These are phyloP conservation scores for Yamadazyma friedrichii DNA, from an alignment of 1,139 yeast genomes.

Conservation along the genomic window DNA sequence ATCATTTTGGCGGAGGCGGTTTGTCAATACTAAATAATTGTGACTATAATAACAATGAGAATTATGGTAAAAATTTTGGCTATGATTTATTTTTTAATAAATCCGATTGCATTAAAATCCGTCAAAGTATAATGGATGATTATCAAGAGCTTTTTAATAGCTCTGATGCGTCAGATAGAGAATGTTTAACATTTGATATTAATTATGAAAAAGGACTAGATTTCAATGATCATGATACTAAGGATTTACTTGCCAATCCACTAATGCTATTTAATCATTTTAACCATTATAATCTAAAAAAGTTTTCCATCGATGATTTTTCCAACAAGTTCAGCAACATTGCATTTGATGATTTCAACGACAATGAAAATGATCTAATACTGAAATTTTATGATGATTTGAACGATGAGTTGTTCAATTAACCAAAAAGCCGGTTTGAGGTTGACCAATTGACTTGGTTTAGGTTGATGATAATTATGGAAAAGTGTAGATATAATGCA, in stretches of 20 bases:
- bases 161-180: not conserved
- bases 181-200: not conserved
- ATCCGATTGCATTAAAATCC: slow-evolving; percentile 2
- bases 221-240: slow-evolving; percentile 11
- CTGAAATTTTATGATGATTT: slow-evolving; percentile 22
- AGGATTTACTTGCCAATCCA: slow-evolving; percentile 9
- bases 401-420: slow-evolving; percentile 9
- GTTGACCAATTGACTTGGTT: too few species aligned
- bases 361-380: slow-evolving; percentile 8
- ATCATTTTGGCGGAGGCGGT: slow-evolving; percentile 7
- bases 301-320: slow-evolving; percentile 12
- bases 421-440: too few species aligned
- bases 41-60: too few species aligned
- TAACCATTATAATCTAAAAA: slow-evolving; percentile 9
- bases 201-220: slow-evolving; percentile 11
- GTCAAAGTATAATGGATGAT: not conserved
- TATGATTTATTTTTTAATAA: slow-evolving; percentile 5
- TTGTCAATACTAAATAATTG: too few species aligned
- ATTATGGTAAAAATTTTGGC: not conserved
- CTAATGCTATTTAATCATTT: slow-evolving; percentile 8
- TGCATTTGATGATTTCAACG: too few species aligned
- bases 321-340: slow-evolving; percentile 6
- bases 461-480: too few species aligned
- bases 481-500: too few species aligned
- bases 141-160: slow-evolving; percentile 2